Evolutionary conservation across 495 filamentous ascomycete genomes (phyloP).

Genomic region (Tuber indicum): DNA sequence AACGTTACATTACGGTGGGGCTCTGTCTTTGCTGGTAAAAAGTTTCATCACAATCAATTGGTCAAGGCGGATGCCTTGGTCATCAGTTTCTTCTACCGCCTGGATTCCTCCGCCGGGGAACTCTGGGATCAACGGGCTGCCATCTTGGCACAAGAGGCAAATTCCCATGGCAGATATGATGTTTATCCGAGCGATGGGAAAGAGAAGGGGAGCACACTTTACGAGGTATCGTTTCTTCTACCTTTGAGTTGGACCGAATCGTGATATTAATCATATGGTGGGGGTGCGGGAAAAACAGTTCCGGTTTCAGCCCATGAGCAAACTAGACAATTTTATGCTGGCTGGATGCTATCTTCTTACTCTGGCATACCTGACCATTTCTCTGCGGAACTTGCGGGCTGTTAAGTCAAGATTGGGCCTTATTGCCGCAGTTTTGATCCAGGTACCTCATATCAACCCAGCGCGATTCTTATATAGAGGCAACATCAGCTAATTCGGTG

Average conservation of each 20-base stretch:
- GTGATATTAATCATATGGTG: constrained; percentile 44
- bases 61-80: constrained; percentile 65
- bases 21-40: constrained; percentile 68
- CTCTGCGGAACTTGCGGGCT: constrained; percentile 56
- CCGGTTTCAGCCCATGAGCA: constrained; percentile 60
- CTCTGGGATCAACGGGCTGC: constrained; percentile 54
- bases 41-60: constrained; percentile 55
- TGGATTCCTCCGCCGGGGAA: constrained; percentile 52
- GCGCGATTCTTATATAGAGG: not conserved
- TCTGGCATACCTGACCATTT: constrained; percentile 53
- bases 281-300: constrained; percentile 53
- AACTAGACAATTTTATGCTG: constrained; percentile 54
- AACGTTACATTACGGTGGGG: constrained; percentile 65
- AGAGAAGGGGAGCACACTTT: constrained; percentile 52
- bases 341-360: constrained; percentile 56
- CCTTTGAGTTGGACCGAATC: constrained; percentile 50
- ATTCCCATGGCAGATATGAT: constrained; percentile 49
- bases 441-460: constrained; percentile 40
- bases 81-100: constrained; percentile 61
- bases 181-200: constrained; percentile 55
- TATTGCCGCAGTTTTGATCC: constrained; percentile 57
- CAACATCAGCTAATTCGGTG: not conserved
- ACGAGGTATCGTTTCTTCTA: constrained; percentile 47
- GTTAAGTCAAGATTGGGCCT: constrained; percentile 63
- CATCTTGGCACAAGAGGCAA: constrained; percentile 46